Evolutionary conservation across 78 protist genomes (phyloP).

Genomic region (Blattamonas nauphoetae): DNA sequence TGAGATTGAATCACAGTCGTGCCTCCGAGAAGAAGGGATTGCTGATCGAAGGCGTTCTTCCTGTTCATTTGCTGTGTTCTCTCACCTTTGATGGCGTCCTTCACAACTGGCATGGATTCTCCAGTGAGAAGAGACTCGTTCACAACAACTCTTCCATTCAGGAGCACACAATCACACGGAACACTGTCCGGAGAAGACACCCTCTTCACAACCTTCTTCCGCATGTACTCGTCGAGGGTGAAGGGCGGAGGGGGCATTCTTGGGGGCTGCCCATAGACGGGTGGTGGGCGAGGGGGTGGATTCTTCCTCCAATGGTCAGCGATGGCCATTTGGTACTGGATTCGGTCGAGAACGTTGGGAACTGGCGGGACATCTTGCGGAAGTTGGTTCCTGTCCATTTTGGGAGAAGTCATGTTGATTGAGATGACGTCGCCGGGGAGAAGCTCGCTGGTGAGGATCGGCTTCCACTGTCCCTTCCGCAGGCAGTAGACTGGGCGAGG

Average conservation of each 20-base stretch:
- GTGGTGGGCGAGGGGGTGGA: too few species aligned
- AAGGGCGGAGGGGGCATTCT: slow-evolving; percentile 19
- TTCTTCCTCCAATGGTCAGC: not conserved
- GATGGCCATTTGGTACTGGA: not conserved
- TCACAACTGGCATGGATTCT: slow-evolving; percentile 74
- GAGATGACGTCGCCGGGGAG: slow-evolving; percentile 63
- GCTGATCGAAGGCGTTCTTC: not conserved
- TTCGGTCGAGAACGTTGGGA: not conserved
- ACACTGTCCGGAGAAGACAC: not conserved
- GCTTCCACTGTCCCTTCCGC: slow-evolving; percentile 26
- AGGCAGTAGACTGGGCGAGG: not conserved
- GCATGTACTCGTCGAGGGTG: not conserved
- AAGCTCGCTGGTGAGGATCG: not conserved
- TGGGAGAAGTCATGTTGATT: not conserved
- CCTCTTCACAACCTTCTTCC: not conserved
- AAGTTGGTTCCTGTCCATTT: not conserved
- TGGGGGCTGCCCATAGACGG: not conserved
- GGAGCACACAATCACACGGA: slow-evolving; percentile 75
- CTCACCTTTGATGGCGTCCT: slow-evolving; percentile 46
- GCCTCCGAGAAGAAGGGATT: slow-evolving; percentile 64
- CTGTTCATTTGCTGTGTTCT: not conserved
- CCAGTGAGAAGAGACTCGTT: slow-evolving; percentile 97
- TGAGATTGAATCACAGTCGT: slow-evolving; percentile 60
- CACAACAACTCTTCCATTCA: slow-evolving; percentile 80
- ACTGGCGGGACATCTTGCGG: not conserved